Evolutionary conservation across 495 filamentous ascomycete species (phyloP), one percentile per base, ranked within the genome.

Genomic region (Xylaria nigripes): DNA sequence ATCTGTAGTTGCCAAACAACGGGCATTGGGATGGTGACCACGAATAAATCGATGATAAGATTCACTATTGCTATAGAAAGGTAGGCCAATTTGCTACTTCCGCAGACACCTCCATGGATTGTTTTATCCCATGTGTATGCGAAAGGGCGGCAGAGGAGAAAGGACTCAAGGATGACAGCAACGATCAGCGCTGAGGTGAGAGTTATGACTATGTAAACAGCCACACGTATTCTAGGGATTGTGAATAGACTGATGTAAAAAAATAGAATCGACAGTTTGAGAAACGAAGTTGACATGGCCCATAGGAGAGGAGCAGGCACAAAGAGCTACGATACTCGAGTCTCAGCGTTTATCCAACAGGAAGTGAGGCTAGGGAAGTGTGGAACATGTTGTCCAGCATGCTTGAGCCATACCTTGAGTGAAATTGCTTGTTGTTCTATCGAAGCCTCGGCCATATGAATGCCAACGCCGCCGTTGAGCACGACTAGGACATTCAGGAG

Each of bases 181-280:
- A 47, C 25, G 13, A 55, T 52, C 47, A 48, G 52, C 32, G 55
- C 27, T 6, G 49, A 16, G 25, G 51, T 55, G 41, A 60, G 24
- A 18, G 42, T 12, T 21, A 53, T 54, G 27, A 60, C 30, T n/a
- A 29, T 15, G 48, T 54, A 54, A 42, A 48, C 50, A 10, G 48
- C 42, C 1, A 46, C 10, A 12, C 50, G 16, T 32, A 60, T 55
- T 18, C 16, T 47, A 12, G 12, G 41, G 18, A 56, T 54, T 30
- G 51, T 24, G 36, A 60, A 55, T 9, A 60, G 43, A 15, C 6
- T 60, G 6, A 41, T 50, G 27, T 60, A 60, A 41, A 60, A 51
- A 16, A 55, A 27, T 3, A 60, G 57, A 24, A 60, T 54, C 48
- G 57, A 60, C 29, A 60, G 43, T 50, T 60, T 60, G 41, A 45